Base-by-base conservation (phyloP, 1,284 basidiomycete species). In the Ceratobasidium sp. region DNA sequence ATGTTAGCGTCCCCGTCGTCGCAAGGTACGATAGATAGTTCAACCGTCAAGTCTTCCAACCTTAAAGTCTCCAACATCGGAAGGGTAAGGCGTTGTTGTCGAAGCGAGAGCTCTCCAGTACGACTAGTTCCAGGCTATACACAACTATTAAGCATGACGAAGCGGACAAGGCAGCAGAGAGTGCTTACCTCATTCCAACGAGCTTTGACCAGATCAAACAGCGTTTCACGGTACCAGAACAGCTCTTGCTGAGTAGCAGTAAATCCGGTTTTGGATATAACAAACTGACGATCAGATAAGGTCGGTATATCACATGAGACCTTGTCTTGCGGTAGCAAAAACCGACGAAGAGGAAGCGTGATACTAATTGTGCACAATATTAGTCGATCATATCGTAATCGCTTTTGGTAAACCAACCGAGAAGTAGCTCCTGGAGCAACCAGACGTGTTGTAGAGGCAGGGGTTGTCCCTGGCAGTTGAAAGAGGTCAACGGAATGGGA, bases 211-310 rank as follows among this genome's bases (percentile, higher is more conserved):
- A 86, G 85, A 57, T 89, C 89, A 81, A 98, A 90, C 13, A 99
- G 85, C 80, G 92, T 91, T 83, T 99, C 94, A 42, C 96, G 89
- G 83, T 96, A 97, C 97, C 97, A 99, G 86, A 99, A 99, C 17
- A 96, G 84, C 82, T 95, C 92, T 48, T 91, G 88, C 81, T 94
- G 91, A 57, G 85, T 85, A 3, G 86, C 83, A 0, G 91, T 89
- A 73, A 94, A 85, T 75, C 88, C 89, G 12, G 91, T 89, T 82
- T 94, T 94, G 26, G 92, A 89, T 0, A 98, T 93, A 20, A 98
- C 92, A 84, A 97, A 99, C 83, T 99, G 97, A n/a, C 96, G 89
- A 78, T 94, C 91, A 3, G 93, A 93, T 46, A 97, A 86, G 4
- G 92, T 91, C 0, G 97, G 97, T 78, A 98, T 95, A 0, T 93